Evolutionary conservation across 148 eudicot species (phyloP).

Genomic region (Amaranthus palmeri): DNA sequence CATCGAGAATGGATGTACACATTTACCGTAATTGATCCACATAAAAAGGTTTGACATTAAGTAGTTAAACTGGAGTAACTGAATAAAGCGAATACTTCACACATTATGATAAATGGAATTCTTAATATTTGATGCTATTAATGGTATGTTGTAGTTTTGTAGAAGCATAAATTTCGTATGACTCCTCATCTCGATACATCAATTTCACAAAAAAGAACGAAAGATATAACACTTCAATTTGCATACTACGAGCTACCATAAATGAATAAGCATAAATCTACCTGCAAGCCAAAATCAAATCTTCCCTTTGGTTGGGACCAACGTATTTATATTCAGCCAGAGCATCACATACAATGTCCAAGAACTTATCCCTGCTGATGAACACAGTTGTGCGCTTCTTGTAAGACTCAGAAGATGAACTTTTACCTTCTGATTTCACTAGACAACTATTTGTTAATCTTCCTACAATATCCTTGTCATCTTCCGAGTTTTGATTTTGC

Average conservation of each 20-base stretch:
- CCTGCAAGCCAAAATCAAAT: conserved; percentile 90
- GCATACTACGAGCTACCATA: not conserved
- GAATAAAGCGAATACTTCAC: not conserved
- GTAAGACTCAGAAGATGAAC: conserved; percentile 55
- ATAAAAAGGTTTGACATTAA: too few species aligned
- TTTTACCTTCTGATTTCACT: conserved; percentile 34
- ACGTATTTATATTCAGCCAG: conserved; percentile 79
- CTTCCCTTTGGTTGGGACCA: conserved; percentile 78
- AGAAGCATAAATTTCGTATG: not conserved
- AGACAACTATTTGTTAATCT: conserved; percentile 14
- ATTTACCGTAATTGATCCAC: too few species aligned
- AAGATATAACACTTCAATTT: not conserved
- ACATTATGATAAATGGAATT: not conserved
- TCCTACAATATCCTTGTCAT: conserved; percentile 29
- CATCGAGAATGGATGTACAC: too few species aligned
- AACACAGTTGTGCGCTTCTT: conserved; percentile 68
- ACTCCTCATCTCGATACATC: not conserved
- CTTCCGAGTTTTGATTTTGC: conserved; percentile 39
- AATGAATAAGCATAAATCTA: conserved; percentile 20
- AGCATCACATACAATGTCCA: conserved; percentile 75
- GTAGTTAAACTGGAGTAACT: too few species aligned
- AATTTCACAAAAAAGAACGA: not conserved
- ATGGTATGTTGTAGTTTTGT: not conserved
- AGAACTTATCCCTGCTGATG: conserved; percentile 50
- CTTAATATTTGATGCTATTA: not conserved